Evolutionary conservation across 192 early-diverging fungal species (phyloP).

Genomic region (Phlyctochytrium planicorne): DNA sequence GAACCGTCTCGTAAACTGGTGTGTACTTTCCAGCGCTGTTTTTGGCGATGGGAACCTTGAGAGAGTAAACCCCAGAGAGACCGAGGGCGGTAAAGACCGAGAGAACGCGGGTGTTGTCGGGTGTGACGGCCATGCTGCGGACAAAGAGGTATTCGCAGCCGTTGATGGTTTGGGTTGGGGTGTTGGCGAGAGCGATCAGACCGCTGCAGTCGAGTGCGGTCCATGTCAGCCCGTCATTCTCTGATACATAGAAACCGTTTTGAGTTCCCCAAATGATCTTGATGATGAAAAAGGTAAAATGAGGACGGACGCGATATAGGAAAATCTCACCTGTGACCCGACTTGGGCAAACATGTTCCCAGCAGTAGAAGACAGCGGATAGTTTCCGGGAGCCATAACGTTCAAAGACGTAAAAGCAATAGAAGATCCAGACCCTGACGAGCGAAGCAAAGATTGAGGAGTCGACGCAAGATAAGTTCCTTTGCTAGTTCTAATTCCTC

Average conservation of each 20-base stretch:
- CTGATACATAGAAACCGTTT: neutral
- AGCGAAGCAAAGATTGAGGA: neutral
- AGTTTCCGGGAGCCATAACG: neutral
- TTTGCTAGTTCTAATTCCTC: neutral
- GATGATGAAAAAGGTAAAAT: too few relatives aligned
- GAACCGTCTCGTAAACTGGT: neutral
- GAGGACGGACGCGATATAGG: too few relatives aligned
- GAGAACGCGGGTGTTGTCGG: neutral
- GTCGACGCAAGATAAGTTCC: neutral
- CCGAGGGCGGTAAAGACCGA: neutral
- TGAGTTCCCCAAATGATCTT: neutral
- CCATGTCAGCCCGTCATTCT: neutral
- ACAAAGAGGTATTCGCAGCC: slow-evolving; percentile 1
- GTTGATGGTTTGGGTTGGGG: neutral
- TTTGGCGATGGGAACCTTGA: neutral
- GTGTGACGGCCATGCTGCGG: neutral
- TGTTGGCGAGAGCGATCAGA: neutral
- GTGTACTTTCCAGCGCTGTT: neutral
- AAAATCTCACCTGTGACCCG: too few relatives aligned
- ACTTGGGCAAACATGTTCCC: neutral
- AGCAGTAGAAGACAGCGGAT: neutral
- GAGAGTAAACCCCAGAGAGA: neutral
- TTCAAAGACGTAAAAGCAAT: neutral
- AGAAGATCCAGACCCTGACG: neutral
- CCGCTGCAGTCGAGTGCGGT: neutral